Conservation (phyloP, 2,329 filamentous ascomycete genomes). For the Alternaria sp. region DNA sequence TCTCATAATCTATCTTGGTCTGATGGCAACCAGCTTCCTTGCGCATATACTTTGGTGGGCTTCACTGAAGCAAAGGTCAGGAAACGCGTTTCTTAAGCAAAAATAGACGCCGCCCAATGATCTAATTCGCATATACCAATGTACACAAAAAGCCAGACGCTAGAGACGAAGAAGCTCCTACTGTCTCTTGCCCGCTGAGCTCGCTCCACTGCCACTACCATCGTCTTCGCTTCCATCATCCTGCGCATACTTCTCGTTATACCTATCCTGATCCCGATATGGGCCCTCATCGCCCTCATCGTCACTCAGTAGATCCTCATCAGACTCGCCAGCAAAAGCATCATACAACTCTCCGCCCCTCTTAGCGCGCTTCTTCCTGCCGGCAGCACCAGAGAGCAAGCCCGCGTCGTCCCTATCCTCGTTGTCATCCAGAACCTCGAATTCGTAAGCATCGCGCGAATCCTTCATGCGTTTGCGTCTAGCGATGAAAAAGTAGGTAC, state of each 20-base stretch:
- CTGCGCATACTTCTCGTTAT: conserved; percentile 44
- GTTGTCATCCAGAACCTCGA: conserved; percentile 88
- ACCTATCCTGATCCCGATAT: conserved; percentile 44
- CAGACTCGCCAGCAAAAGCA: conserved; percentile 93
- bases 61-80: not conserved
- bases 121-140: conserved; percentile 9
- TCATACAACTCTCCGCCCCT: conserved; percentile 94
- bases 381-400: conserved; percentile 47
- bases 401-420: conserved; percentile 68
- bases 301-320: conserved; percentile 69
- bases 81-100: not conserved
- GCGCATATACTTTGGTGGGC: not conserved
- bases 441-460: conserved; percentile 86
- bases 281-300: conserved; percentile 52
- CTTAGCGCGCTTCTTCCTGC: conserved; percentile 59
- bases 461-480: conserved; percentile 79
- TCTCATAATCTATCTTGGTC: not conserved
- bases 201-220: conserved; percentile 30
- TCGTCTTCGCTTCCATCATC: conserved; percentile 34
- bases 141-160: conserved; percentile 5
- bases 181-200: conserved; percentile 39
- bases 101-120: conserved; percentile 31
- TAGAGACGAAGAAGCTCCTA: conserved; percentile 15
- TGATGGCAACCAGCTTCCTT: not conserved
- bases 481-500: conserved; percentile 82